Evolutionary conservation across 805 yeast genomes (phyloP), one percentile per base, ranked within the genome.

Genomic region (Ogataea ganodermae): DNA sequence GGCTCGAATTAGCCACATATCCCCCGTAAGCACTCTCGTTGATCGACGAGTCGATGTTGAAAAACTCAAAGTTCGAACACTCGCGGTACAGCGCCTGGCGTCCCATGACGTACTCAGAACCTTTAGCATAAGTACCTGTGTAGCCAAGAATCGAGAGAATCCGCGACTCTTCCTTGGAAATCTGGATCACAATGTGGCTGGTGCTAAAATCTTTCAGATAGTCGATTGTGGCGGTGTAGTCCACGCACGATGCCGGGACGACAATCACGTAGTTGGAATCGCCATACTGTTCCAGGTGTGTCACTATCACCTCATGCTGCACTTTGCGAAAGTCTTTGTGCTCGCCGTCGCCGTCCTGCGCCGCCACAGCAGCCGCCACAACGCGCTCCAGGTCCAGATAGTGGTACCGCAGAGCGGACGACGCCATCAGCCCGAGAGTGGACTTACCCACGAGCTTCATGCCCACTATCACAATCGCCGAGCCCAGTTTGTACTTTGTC

Each of bases 391-490:
- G 38, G 30, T 42, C 45, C 31, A 42, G 17, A 13, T 28, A 42
- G 21, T 32, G 32, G 24, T 31, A 42, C 13, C 45, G 23, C 12
- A 42, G 32, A 5, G 45, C 45, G 4, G 45, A 42, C 23, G 45
- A 14, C 17, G 45, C 45, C 45, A 42, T 42, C 23, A 42, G 45
- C n/a, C 45, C 45, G 14, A 42, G 38, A 5, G 45, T 42, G 2
- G 45, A 42, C 27, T 42, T 42, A 14, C 45, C 45, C 22, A 42
- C 45, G n/a, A 32, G 24, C 17, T 31, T 28, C 45, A 42, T 42
- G 24, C 45, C 45, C 10, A 42, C 38, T 10, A 42, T 31, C 16
- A 42, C 45, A 7, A 42, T 31, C 13, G 45, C 45, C 22, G 38
- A 24, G 16, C 45, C 38, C 30, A 24, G 24, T 2, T 21, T 9